A percentile compares a stretch with the other conserved stretches of the same genome.
phyloP scores from a whole-genome alignment of 805 yeast genomes.

The Candida chauliodis region DNA sequence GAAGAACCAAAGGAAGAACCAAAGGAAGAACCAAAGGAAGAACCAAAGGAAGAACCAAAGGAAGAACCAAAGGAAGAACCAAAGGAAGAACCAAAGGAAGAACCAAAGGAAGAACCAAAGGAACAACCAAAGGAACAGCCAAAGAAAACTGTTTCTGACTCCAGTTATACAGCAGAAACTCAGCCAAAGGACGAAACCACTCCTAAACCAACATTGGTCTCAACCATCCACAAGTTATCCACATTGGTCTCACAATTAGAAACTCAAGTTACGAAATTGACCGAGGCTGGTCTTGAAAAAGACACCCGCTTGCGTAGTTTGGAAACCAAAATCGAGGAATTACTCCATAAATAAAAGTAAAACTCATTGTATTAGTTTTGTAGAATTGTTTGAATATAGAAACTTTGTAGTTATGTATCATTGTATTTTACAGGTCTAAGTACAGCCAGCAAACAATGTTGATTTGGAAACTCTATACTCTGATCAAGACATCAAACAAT shows the following conservation, averaged over 20 bases:
- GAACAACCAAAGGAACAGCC: conserved; percentile 8
- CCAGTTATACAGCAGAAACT: background rate
- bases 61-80: conserved; percentile 9
- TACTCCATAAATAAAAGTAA: conserved; percentile 37
- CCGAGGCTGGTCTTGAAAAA: conserved; percentile 55
- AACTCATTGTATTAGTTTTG: background rate
- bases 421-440: too few species aligned
- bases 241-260: conserved; percentile 57
- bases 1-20: conserved; percentile 18
- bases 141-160: too few species aligned
- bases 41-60: conserved; percentile 18
- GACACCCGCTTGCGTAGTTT: conserved; percentile 57
- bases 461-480: too few species aligned
- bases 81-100: conserved; percentile 6
- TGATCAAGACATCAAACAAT: too few species aligned
- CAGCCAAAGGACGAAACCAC: too few species aligned
- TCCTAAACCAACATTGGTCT: conserved; percentile 62
- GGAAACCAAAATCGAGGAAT: conserved; percentile 58
- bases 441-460: too few species aligned
- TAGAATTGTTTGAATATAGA: too few species aligned
- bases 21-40: conserved; percentile 6
- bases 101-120: conserved; percentile 1
- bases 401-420: too few species aligned
- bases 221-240: conserved; percentile 66
- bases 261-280: conserved; percentile 47